Base-by-base conservation (phyloP, 176 grass and related monocot genomes). In the Chloris gayana region DNA sequence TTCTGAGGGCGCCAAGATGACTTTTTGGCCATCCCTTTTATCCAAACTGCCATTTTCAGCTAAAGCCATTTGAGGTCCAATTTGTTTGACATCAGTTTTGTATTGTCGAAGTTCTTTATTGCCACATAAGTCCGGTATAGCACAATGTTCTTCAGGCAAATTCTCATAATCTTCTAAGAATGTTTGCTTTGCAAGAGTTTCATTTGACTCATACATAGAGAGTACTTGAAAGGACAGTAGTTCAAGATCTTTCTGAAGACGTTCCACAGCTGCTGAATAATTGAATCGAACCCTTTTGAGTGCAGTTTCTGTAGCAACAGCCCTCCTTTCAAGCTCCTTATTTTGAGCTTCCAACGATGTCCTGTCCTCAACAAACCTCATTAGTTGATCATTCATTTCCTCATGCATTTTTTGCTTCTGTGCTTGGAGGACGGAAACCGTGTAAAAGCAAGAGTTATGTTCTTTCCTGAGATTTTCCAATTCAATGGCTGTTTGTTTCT, bases 201-300 rank as follows among this genome's bases (percentile, higher is more conserved):
- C 90, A 76, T 93, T 91, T 70, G 90, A 87, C 69, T 99, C 92
- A 10, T 99, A 99, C 90, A 99, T 93, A 73, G 96, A 99, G 62
- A 99, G 89, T 75, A 99, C 96, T 88, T 99, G 96, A 82, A 91
- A 93, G 46, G 92, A 99, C 64, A 99, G 88, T 80, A 99, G 85
- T 62, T 95, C 88, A 72, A 99, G 88, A 64, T 99, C 96, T 82
- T 99, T 99, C 79, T 99, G 96, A 66, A 99, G 85, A 62, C 88
- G 86, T 69, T 89, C 92, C 73, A 99, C 90, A 60, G 92, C 92
- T 14, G 78, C 80, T 71, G 92, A 95, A 84, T 95, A 95, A 82
- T 93, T 99, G 84, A 84, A 80, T 30, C 92, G 90, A 77, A 99
- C 96, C 75, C 90, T 88, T 47, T 89, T 95, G 54, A 99, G 86